Evolutionary conservation across 179 eudicot genomes (phyloP).

Genomic region (Spinacia oleracea): DNA sequence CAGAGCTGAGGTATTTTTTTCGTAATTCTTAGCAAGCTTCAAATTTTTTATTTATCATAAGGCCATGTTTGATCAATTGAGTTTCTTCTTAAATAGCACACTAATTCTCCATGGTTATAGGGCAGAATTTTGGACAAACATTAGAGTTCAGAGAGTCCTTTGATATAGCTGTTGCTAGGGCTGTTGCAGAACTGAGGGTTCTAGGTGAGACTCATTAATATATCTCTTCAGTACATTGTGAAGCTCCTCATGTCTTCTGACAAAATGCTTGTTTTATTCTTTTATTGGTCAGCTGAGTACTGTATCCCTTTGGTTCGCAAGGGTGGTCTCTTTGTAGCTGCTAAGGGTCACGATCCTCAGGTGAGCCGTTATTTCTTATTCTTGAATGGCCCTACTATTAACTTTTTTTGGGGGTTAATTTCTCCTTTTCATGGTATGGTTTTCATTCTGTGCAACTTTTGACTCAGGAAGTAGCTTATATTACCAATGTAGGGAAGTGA

Average conservation of each 20-base stretch:
- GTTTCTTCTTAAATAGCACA: slow-evolving; percentile 12
- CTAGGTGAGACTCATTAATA: slow-evolving; percentile 46
- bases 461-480: neutral
- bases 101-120: slow-evolving; percentile 37
- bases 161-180: slow-evolving; percentile 93
- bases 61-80: neutral
- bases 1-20: slow-evolving; percentile 78
- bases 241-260: slow-evolving; percentile 19
- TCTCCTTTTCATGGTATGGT: neutral
- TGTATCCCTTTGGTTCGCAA: slow-evolving; percentile 94
- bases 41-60: neutral
- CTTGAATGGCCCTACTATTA: neutral
- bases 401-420: neutral
- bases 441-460: neutral
- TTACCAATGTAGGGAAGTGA: neutral
- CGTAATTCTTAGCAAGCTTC: neutral
- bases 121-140: slow-evolving; percentile 77
- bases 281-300: slow-evolving; percentile 64
- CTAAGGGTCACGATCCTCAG: slow-evolving; percentile 94
- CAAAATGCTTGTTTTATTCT: slow-evolving; percentile 14
- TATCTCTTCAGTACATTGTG: neutral
- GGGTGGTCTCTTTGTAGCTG: slow-evolving; percentile 95
- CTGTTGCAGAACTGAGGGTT: slow-evolving; percentile 92
- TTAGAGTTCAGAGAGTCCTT: slow-evolving; percentile 65
- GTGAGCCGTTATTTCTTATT: slow-evolving; percentile 28